Percentiles rank a stretch among this genome's conserved stretches.
These are phyloP conservation scores for Arthrobotrys megalospora DNA, from an alignment of 2,329 filamentous ascomycete genomes.

Conservation along the genomic window DNA sequence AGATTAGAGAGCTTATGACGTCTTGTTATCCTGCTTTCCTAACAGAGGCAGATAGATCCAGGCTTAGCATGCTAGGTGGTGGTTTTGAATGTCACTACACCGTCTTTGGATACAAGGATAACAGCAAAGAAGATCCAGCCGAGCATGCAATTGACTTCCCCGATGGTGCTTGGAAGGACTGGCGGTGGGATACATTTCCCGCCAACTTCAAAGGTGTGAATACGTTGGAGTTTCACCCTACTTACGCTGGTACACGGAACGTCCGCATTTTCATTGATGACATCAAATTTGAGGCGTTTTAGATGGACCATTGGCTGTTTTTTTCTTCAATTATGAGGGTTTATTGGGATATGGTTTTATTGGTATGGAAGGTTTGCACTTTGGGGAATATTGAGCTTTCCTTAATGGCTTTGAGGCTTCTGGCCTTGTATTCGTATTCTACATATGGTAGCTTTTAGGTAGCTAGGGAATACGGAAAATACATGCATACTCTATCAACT, in stretches of 20 bases:
- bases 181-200: slow-evolving; percentile 30
- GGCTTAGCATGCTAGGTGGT: slow-evolving; percentile 2
- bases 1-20: slow-evolving; percentile 11
- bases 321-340: not conserved
- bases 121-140: slow-evolving; percentile 22
- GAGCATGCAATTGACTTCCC: slow-evolving; percentile 40
- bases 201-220: slow-evolving; percentile 40
- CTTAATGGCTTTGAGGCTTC: not conserved
- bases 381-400: not conserved
- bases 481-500: too few species aligned
- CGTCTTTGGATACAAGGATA: slow-evolving; percentile 33
- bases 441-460: too few species aligned
- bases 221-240: slow-evolving; percentile 46
- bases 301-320: not conserved
- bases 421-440: not conserved
- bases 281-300: slow-evolving; percentile 26
- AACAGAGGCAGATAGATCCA: slow-evolving; percentile 5
- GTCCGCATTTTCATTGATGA: slow-evolving; percentile 42
- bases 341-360: slow-evolving; percentile 8
- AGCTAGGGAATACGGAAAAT: too few species aligned
- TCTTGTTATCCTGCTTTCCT: slow-evolving; percentile 27
- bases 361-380: not conserved
- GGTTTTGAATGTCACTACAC: slow-evolving; percentile 49
- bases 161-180: not conserved
- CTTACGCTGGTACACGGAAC: slow-evolving; percentile 41